A percentile compares a stretch with the other conserved stretches of the same genome.
Conservation (phyloP, 805 yeast genomes). For the Kazachstania psychrophila region DNA sequence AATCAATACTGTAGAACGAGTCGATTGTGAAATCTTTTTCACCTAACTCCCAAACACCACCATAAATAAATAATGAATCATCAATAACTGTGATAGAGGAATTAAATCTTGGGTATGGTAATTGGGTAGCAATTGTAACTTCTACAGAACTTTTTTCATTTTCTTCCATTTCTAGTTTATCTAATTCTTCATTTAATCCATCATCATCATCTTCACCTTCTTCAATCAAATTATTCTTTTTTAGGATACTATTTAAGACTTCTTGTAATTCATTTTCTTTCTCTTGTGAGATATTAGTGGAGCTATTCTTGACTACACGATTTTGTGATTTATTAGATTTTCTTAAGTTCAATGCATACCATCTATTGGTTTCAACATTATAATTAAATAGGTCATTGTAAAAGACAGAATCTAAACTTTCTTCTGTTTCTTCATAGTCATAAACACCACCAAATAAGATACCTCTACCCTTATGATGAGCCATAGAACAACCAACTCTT, state of each 20-base stretch:
- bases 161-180: conserved; percentile 31
- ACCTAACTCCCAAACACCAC: conserved; percentile 85
- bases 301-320: conserved; percentile 38
- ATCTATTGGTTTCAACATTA: conserved; percentile 77
- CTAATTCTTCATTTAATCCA: conserved; percentile 16
- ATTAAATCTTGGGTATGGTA: conserved; percentile 88
- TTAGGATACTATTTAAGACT: conserved; percentile 61
- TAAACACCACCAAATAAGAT: conserved; percentile 91
- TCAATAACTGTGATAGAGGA: conserved; percentile 77
- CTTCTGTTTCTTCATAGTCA: conserved; percentile 93
- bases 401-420: conserved; percentile 73
- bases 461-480: conserved; percentile 76
- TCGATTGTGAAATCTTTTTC: conserved; percentile 81
- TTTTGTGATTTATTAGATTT: conserved; percentile 8
- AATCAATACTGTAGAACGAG: conserved; percentile 76
- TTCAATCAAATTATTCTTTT: conserved; percentile 62
- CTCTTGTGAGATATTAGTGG: conserved; percentile 36
- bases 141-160: conserved; percentile 27
- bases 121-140: conserved; percentile 48
- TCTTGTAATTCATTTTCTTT: conserved; percentile 79
- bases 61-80: conserved; percentile 73
- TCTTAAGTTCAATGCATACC: conserved; percentile 52
- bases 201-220: conserved; percentile 37
- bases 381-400: conserved; percentile 74
- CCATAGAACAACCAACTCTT: conserved; percentile 91